These are phyloP conservation scores for Metarhizium rileyi DNA, from an alignment of 2,329 filamentous ascomycete species.

Conservation along the genomic window DNA sequence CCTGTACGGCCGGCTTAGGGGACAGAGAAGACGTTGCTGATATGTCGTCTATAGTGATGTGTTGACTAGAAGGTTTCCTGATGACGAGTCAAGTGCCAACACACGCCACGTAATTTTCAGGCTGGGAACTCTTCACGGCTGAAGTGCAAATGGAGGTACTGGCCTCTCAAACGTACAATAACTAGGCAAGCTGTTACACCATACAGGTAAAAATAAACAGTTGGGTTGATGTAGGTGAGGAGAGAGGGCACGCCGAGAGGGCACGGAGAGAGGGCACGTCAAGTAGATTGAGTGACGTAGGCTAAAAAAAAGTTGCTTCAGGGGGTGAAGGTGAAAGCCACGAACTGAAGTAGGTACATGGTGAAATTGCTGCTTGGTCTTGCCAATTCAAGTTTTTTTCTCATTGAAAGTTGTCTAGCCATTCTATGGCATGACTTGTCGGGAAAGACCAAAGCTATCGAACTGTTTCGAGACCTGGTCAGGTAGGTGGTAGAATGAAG, in stretches of 20 bases:
- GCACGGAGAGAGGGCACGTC: background rate
- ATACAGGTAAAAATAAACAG: background rate
- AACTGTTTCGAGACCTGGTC: too few species aligned
- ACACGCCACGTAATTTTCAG: background rate
- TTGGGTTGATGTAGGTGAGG: background rate
- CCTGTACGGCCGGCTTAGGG: background rate
- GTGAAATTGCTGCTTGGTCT: too few species aligned
- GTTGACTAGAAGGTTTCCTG: background rate
- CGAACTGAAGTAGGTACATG: too few species aligned
- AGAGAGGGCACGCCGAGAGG: background rate
- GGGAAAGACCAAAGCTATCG: too few species aligned
- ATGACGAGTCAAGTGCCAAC: background rate
- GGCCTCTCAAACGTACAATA: background rate
- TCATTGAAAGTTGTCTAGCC: too few species aligned
- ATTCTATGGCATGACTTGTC: too few species aligned
- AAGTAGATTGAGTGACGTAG: too few species aligned
- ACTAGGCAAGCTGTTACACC: background rate
- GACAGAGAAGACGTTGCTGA: background rate
- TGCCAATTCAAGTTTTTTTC: too few species aligned
- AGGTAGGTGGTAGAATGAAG: too few species aligned
- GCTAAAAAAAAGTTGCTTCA: too few species aligned
- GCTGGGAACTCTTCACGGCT: background rate
- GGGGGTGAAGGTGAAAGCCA: background rate
- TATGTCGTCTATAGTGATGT: background rate
- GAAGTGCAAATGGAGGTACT: background rate